phyloP scores from a whole-genome alignment of 148 eudicot species.

The Gaultheria prostrata region DNA sequence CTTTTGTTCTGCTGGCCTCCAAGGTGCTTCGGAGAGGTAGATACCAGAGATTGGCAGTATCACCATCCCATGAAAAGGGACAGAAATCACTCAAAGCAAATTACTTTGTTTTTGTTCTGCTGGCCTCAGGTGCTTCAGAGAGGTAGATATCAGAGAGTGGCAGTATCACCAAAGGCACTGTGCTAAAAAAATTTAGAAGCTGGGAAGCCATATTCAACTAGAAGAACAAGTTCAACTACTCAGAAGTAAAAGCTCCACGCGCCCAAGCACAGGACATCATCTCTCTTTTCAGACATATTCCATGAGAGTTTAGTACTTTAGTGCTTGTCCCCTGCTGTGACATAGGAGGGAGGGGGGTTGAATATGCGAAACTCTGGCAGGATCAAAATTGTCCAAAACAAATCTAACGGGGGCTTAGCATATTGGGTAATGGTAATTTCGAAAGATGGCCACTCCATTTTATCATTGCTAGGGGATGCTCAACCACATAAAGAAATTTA shows the following conservation, averaged over 20 bases:
- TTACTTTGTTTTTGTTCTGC: neutral
- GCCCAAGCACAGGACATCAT: neutral
- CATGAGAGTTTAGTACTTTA: neutral
- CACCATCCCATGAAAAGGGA: neutral
- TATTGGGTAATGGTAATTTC: neutral
- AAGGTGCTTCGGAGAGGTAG: neutral
- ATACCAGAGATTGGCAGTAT: neutral
- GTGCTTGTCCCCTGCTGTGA: neutral
- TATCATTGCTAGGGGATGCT: neutral
- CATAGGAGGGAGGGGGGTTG: neutral
- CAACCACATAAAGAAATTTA: slow-evolving; percentile 6
- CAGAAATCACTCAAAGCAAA: neutral
- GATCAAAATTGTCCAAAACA: neutral
- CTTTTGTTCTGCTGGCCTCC: neutral
- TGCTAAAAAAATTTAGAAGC: neutral
- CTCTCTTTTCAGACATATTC: neutral
- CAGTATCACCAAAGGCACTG: neutral
- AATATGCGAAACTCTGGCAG: neutral
- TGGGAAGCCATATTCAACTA: neutral
- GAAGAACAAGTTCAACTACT: neutral
- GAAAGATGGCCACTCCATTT: neutral
- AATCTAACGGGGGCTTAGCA: neutral
- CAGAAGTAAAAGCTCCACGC: neutral
- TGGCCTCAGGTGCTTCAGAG: neutral
- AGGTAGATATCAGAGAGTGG: neutral